Evolutionary conservation across 495 filamentous ascomycete genomes (phyloP), one percentile per base, ranked within the genome.

Genomic region (Hamigera avellanea): DNA sequence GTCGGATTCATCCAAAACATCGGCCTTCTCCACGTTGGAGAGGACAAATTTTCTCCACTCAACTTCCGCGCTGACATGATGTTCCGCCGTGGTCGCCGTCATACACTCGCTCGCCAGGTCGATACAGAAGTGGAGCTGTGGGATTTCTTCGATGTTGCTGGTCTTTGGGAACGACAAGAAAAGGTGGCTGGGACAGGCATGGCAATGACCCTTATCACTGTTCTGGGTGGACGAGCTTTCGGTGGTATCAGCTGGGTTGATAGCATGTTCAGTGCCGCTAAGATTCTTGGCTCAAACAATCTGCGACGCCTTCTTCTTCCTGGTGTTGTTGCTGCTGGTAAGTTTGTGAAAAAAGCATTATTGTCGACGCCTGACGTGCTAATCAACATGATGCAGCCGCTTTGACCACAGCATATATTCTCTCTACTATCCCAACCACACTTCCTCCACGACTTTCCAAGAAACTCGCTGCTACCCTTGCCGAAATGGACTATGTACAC

Each of bases 111-210:
- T 6, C 72, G 83, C 41, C 78, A 91, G 50, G 76, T 98, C 14
- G 78, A 95, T 44, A 74, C 91, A 13, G 76, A 93, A 35, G 78
- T 91, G 14, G 88, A 96, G 45, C 39, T 93, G 0, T 81, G 73
- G 71, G 91, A 98, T 56, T 95, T 98, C 64, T 85, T 96, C 53
- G 93, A 98, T 54, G 64, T 87, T 48, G 66, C 71, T 21, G 78
- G 74, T 8, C 64, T 95, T 8, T 78, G 91, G 67, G 85, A 96
- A 48, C 70, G 76, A 32, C 87, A 98, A 53, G 93, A 98, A 65
- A 95, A 96, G 64, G 63, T 91, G 27, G 87, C 86, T 10, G 86
- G 86, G 26, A 86, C 86, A 18, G 77, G 91, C 42, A 83, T 96
- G 79, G 89, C 93, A 26, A 69, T 98, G 58, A 96, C 91, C 2